These are phyloP conservation scores for Xylogone sp. DNA, from an alignment of 2,329 filamentous ascomycete genomes.

Conservation along the genomic window DNA sequence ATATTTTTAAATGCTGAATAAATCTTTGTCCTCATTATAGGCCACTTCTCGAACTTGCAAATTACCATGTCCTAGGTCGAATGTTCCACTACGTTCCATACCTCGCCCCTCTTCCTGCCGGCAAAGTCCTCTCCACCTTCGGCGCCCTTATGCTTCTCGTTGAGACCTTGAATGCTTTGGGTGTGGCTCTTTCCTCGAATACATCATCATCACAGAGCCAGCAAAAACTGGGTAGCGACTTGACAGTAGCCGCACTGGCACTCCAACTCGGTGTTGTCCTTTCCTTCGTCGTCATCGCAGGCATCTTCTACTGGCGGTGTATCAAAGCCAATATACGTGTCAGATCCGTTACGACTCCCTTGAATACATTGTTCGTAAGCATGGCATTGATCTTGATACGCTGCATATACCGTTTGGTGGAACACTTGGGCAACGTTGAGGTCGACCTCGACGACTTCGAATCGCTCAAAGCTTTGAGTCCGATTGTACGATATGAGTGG, in stretches of 20 bases:
- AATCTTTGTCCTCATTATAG: conserved; percentile 24
- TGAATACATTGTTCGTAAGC: conserved; percentile 46
- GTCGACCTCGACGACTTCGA: conserved; percentile 35
- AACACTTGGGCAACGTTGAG: conserved; percentile 46
- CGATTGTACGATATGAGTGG: conserved; percentile 48
- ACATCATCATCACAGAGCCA: conserved; percentile 30
- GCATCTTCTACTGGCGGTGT: conserved; percentile 42
- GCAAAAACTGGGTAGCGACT: conserved; percentile 35
- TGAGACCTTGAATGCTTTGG: conserved; percentile 41
- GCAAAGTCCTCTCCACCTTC: conserved; percentile 39
- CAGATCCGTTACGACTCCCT: conserved; percentile 27
- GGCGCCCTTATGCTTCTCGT: conserved; percentile 40
- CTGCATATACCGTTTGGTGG: conserved; percentile 51
- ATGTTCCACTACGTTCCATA: conserved; percentile 57
- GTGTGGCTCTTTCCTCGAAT: conserved; percentile 42
- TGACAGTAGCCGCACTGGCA: conserved; percentile 44
- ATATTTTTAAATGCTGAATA: neutral
- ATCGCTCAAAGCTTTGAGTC: conserved; percentile 31
- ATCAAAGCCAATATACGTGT: conserved; percentile 6
- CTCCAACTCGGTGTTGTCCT: conserved; percentile 48
- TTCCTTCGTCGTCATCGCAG: conserved; percentile 43
- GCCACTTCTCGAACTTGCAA: conserved; percentile 54
- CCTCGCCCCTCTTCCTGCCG: conserved; percentile 44
- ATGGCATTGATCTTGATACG: conserved; percentile 43
- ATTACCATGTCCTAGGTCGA: conserved; percentile 56